Base-by-base conservation (phyloP, 305 asterid species). In the Rubia tinctorum region DNA sequence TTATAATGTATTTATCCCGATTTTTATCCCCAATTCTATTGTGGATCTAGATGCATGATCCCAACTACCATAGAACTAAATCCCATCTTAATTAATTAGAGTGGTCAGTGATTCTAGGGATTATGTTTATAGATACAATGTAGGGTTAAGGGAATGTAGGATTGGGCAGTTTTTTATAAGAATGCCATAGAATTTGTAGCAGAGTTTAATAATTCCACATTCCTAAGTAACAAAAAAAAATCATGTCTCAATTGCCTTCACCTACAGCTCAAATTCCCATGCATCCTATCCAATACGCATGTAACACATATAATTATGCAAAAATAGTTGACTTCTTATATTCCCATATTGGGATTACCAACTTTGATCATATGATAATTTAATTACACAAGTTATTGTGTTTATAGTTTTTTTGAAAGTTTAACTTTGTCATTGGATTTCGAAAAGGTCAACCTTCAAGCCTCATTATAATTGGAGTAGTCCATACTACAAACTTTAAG, bases 221-320 rank as follows among this genome's bases (percentile, higher is more conserved):
- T 61, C 39, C 66, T 49, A 49, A 17, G 59, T 18, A 18, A 53
- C 60, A n/a, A 61, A 61, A 2, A 27, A 61, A 61, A 11, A 25
- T 23, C 23, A 11, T 59, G 75, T 71, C 75, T 58, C 58, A 53
- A 42, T 59, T 71, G 68, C 75, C 17, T 59, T 59, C 75, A 42
- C 25, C 47, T 63, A 64, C 80, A 72, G 69, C 73, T 71, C 73
- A 62, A 37, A 22, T 10, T 23, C 2, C 30, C 34, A 53, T 53
- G 60, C 60, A 18, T 4, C 39, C 39, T 34, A 34, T 34, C 39
- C 39, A 34, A 34, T 3, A 34, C 4, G 4, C 39, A 34, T 34
- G 39, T 34, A 4, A 34, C 39, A 34, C 39, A 34, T 34, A 34
- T 4, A 34, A 34, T 34, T 34, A 27, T 53, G 6, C 14, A 4